Evolutionary conservation across 2,329 filamentous ascomycete species (phyloP).

Genomic region (Hymenoscyphus linearis): DNA sequence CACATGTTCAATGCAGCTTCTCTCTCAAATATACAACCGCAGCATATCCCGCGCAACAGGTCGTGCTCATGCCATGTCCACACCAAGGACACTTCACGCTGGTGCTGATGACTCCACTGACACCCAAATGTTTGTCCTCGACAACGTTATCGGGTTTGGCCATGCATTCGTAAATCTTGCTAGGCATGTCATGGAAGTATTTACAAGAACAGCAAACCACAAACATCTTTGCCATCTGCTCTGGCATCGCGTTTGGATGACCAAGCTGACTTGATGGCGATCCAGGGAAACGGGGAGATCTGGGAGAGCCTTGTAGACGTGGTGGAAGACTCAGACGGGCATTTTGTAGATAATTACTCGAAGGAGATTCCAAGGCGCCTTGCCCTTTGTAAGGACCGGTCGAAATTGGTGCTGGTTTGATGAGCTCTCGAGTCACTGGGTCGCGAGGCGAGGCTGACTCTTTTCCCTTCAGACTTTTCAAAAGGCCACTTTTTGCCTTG

Average conservation of each 20-base stretch:
- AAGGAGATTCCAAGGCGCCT: conserved; percentile 13
- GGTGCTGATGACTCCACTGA: conserved; percentile 53
- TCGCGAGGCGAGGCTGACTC: conserved; percentile 21
- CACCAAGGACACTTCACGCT: conserved; percentile 69
- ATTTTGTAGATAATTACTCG: conserved; percentile 22
- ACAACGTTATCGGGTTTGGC: conserved; percentile 51
- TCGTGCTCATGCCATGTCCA: conserved; percentile 61
- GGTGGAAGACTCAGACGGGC: conserved; percentile 21
- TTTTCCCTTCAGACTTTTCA: conserved; percentile 24
- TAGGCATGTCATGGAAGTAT: conserved; percentile 62
- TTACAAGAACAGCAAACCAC: conserved; percentile 61
- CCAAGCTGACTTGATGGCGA: conserved; percentile 2
- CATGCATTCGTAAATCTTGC: conserved; percentile 60
- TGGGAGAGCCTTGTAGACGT: conserved; percentile 1
- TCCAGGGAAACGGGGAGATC: conserved; percentile 3
- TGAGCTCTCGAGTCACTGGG: conserved; percentile 6
- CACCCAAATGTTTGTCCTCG: conserved; percentile 45
- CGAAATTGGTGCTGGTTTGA: conserved; percentile 12
- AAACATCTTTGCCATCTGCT: conserved; percentile 53
- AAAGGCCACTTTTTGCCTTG: conserved; percentile 22
- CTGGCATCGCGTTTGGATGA: conserved; percentile 3
- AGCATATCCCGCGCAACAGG: conserved; percentile 64
- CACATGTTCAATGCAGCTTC: conserved; percentile 42
- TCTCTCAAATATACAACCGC: conserved; percentile 63
- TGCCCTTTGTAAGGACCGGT: conserved; percentile 16